Percentiles rank a stretch among this genome's conserved stretches.
phyloP scores from a whole-genome alignment of 352 stramenopile genomes.

The Globisporangium echinulatum region DNA sequence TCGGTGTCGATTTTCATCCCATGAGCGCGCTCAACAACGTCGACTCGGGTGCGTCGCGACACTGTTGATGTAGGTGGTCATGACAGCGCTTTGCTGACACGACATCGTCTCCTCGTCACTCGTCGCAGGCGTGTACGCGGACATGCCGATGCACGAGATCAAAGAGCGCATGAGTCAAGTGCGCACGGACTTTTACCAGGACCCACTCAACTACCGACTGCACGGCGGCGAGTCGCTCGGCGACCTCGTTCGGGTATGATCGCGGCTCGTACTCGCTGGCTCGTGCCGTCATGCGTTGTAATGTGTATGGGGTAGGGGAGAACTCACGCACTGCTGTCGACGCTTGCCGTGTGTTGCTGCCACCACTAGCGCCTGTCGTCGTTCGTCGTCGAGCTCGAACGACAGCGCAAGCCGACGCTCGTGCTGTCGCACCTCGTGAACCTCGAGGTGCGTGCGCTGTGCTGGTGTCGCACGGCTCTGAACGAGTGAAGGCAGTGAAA shows the following conservation, averaged over 20 bases:
- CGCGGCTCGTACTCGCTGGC: no score
- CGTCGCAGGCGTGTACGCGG: slow-evolving; percentile 26
- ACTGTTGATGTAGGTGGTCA: no score
- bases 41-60: slow-evolving; percentile 20
- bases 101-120: neutral
- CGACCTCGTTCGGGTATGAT: slow-evolving; percentile 34
- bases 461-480: no score
- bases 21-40: slow-evolving; percentile 40
- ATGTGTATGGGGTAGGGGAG: neutral
- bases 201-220: slow-evolving; percentile 42
- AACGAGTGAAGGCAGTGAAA: no score
- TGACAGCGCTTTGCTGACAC: no score
- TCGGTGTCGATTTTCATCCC: slow-evolving; percentile 32
- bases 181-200: slow-evolving; percentile 31
- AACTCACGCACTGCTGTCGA: neutral
- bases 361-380: slow-evolving; percentile 28
- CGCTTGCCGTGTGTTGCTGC: neutral
- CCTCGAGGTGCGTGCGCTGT: slow-evolving; percentile 20
- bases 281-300: no score
- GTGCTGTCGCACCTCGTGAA: slow-evolving; percentile 37
- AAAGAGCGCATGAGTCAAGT: slow-evolving; percentile 27
- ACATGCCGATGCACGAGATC: slow-evolving; percentile 33
- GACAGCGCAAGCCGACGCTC: slow-evolving; percentile 33
- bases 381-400: slow-evolving; percentile 40
- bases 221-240: slow-evolving; percentile 40